Base-by-base conservation (phyloP, 2,329 filamentous ascomycete genomes). In the Achaetomium macrosporum region DNA sequence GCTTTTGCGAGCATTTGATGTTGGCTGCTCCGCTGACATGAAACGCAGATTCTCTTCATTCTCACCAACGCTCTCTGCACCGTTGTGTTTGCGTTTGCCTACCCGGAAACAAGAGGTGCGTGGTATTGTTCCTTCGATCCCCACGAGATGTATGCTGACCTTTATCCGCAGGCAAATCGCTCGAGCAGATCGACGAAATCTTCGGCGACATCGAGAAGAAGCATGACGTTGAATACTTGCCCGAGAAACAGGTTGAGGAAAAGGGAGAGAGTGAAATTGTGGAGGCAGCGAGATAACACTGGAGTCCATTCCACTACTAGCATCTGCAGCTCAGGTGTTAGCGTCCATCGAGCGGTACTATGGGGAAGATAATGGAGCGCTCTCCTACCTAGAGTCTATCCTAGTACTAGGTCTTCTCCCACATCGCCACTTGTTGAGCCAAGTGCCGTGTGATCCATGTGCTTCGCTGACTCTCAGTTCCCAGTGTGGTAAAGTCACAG, bases 111-210 rank as follows among this genome's bases (percentile, higher is more conserved):
- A 1, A 65, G 63, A 64, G 69, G 69, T 68, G 62, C 17, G 8
- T 3, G 25, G 6, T 1, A 29, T 9, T 11, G 5, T 15, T 15
- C 0, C 10, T 20, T 11, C 5, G 11, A 35, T 35, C 11, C 33
- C 13, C 10, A 4, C 10, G 33, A 11, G 4, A 35, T 12, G 17
- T 9, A 17, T 19, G 5, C 37, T 37, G 7, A 47, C 30, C 1
- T 6, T 15, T 2, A 2, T 15, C n/a, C 3, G 10, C 37, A 69
- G 69, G 70, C 0, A 71, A 72, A 66, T 71, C 69, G 0, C 58
- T 71, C 0, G 70, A 72, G 47, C 65, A 72, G 46, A 71, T 72
- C 20, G 69, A 69, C 13, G 69, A 71, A 29, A 68, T 71, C 8
- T 72, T 71, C 42, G 69, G 69, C 1, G 70, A 71, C 31, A 65